Percentiles rank a stretch among this genome's conserved stretches.
Conservation (phyloP, 2,329 filamentous ascomycete genomes). For the Fusarium brevicatenulatum region DNA sequence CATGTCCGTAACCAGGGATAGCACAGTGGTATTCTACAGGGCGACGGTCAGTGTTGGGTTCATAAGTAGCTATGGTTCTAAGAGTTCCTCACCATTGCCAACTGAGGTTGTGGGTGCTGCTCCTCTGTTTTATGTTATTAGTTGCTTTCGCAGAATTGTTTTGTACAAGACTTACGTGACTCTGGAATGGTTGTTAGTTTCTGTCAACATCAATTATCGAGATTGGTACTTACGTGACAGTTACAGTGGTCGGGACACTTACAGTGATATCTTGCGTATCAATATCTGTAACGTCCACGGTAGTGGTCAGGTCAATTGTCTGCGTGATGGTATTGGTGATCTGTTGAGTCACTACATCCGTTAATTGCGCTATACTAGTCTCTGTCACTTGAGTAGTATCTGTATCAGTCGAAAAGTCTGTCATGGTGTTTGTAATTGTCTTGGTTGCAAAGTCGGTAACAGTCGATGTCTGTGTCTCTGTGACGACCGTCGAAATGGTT, state of each 20-base stretch:
- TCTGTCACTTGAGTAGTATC: background rate
- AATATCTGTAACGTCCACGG: background rate
- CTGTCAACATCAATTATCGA: fast-evolving
- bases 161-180: no score
- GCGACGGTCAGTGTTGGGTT: fast-evolving
- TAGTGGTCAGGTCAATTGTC: background rate
- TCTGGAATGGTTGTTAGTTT: background rate
- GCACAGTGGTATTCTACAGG: background rate
- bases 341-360: background rate
- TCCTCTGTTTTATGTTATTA: background rate
- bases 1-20: background rate
- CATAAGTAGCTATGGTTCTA: no score
- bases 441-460: background rate
- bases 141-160: no score
- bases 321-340: background rate
- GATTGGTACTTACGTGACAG: background rate
- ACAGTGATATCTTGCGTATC: background rate
- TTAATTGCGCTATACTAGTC: background rate
- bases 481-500: background rate
- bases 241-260: background rate
- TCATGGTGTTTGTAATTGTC: background rate
- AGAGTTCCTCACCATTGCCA: fast-evolving
- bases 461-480: background rate
- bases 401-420: background rate
- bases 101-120: background rate